Conservation (phyloP, 768 basidiomycete species). For the Rhodotorula toruloides region DNA sequence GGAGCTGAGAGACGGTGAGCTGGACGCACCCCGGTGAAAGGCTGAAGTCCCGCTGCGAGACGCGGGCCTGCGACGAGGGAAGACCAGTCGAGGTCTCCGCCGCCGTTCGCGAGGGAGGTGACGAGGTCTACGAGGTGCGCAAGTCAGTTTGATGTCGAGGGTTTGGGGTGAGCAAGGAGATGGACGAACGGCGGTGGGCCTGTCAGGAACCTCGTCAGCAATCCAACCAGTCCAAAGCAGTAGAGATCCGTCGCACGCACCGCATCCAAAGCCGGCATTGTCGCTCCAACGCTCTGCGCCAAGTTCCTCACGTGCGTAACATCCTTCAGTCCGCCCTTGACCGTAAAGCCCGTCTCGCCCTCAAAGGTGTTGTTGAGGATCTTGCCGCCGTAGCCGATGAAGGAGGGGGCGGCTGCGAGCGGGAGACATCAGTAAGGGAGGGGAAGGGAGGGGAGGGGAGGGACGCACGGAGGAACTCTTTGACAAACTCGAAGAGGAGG, state of each 20-base stretch:
- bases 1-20: background rate
- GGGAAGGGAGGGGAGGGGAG: too few species aligned
- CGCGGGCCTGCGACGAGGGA: slow-evolving; percentile 70
- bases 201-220: background rate
- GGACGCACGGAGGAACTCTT: too few species aligned
- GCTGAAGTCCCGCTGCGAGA: slow-evolving; percentile 61
- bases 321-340: slow-evolving; percentile 78
- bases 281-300: slow-evolving; percentile 54
- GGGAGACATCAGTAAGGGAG: slow-evolving; percentile 54
- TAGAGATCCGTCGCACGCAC: background rate
- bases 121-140: slow-evolving; percentile 55
- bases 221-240: background rate
- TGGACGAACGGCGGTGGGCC: slow-evolving; percentile 3
- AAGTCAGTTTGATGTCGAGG: background rate
- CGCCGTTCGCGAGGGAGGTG: slow-evolving; percentile 68
- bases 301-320: slow-evolving; percentile 61
- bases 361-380: slow-evolving; percentile 72
- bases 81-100: slow-evolving; percentile 73
- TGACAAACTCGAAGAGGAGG: slow-evolving; percentile 55
- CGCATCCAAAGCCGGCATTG: slow-evolving; percentile 33
- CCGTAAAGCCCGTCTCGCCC: slow-evolving; percentile 65
- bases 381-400: slow-evolving; percentile 54
- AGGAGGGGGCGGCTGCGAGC: slow-evolving; percentile 41
- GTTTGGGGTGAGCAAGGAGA: background rate
- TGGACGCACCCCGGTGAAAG: slow-evolving; percentile 46